Base-by-base conservation (phyloP, 2,329 filamentous ascomycete species). In the Teratosphaeriaceae sp. region DNA sequence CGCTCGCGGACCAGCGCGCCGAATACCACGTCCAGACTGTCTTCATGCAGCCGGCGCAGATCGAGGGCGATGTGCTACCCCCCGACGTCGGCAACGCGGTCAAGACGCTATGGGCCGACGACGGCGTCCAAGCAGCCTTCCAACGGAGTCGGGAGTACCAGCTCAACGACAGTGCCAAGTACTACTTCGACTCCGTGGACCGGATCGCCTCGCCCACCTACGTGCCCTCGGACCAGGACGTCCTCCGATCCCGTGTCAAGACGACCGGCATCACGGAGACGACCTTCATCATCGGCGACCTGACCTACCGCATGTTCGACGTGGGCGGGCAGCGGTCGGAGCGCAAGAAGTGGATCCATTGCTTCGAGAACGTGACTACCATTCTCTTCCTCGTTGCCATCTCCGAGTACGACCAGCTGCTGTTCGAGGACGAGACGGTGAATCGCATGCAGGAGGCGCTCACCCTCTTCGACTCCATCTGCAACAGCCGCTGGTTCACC, bases 321-420 rank as follows among this genome's bases (percentile, higher is more conserved):
- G 89, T 96, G 35, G 89, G 89, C 76, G 90, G 89, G 53, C 89
- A 95, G 70, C 80, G 89, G 65, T 95, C 88, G 5, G 89, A 96
- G 71, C 83, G 89, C 65, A 96, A 96, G 84, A 96, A 96, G 80
- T 96, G 89, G 89, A 96, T 96, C 58, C 89, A 96, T 73, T 95
- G 89, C 73, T 96, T 96, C 69, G 89, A 96, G 73, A 95, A 96
- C 59, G 89, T 96, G 60, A 95, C 88, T 7, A 94, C 89, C 8
- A 94, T 96, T 57, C 84, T 96, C 29, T 96, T 96, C 81, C 73
- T 95, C 43, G 90, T 96, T 54, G 90, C 90, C 68, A 95, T 96
- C 57, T 95, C 88, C 55, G 89, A 95, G 68, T 96, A 96, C 73
- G 89, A 96, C 65, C 89, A 95, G 72, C 75, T 95, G 49, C 78